Evolutionary conservation across 345 rosid genomes (phyloP).

Genomic region (Camelina sativa): DNA sequence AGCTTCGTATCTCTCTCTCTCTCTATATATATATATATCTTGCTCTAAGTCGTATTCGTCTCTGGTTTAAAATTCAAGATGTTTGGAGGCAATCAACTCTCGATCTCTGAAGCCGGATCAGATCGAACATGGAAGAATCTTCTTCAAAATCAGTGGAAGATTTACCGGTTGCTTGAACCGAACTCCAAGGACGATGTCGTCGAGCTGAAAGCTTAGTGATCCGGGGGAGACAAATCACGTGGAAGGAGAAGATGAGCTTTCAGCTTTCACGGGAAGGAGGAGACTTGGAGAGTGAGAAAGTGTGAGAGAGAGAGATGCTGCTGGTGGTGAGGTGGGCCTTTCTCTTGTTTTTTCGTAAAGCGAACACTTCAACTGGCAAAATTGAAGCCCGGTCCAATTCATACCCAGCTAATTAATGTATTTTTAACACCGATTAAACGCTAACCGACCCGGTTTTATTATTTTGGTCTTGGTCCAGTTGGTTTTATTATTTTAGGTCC

Average conservation of each 20-base stretch:
- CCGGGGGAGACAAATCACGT: constrained; percentile 39
- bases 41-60: neutral
- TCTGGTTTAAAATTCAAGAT: neutral
- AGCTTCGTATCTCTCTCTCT: neutral
- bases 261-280: constrained; percentile 19
- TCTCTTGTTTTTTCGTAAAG: constrained; percentile 13
- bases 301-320: constrained; percentile 6
- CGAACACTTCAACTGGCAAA: neutral
- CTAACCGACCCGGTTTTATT: no score
- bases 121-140: constrained; percentile 37
- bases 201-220: constrained; percentile 29
- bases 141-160: constrained; percentile 10
- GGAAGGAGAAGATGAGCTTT: constrained; percentile 34
- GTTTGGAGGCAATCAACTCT: constrained; percentile 16
- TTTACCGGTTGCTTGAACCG: constrained; percentile 24
- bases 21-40: neutral
- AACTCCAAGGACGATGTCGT: constrained; percentile 24
- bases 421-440: no score
- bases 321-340: constrained; percentile 37
- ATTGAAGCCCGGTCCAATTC: constrained; percentile 26
- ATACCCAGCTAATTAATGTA: neutral
- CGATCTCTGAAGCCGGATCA: constrained; percentile 40
- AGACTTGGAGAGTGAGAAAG: constrained; percentile 44
- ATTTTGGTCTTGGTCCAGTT: no score
- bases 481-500: no score